Conservation (phyloP, 768 basidiomycete genomes). For the Auriculariales sp. region DNA sequence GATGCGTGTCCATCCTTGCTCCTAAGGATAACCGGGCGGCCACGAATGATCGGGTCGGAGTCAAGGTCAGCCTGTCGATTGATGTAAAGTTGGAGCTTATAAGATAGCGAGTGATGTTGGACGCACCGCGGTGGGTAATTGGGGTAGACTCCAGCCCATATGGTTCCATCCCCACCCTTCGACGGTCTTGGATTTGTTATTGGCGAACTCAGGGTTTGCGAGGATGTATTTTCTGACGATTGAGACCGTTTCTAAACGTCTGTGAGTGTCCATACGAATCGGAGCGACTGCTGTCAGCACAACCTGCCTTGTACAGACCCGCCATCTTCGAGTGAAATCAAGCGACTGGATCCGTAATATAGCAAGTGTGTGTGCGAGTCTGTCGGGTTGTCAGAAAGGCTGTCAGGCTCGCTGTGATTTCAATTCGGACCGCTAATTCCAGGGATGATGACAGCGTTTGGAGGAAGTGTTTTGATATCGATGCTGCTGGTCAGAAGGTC, state of each 20-base stretch:
- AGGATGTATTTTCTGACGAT: constrained; percentile 4
- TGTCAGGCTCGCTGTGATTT: too few species aligned
- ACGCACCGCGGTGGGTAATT: constrained; percentile 5
- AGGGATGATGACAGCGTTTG: too few species aligned
- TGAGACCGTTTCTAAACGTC: constrained; percentile 4
- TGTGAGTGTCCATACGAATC: too few species aligned
- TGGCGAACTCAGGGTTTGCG: constrained; percentile 1
- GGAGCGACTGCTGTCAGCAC: too few species aligned
- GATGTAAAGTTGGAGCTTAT: not conserved
- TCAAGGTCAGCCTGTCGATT: constrained; percentile 5
- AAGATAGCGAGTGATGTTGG: not conserved
- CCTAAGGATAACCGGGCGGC: constrained; percentile 4
- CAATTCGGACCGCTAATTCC: too few species aligned
- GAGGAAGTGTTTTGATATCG: too few species aligned
- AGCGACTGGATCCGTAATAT: too few species aligned
- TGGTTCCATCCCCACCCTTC: constrained; percentile 6
- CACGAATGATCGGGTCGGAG: constrained; percentile 2
- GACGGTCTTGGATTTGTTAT: constrained; percentile 3
- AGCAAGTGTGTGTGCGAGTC: too few species aligned
- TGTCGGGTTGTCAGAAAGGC: too few species aligned
- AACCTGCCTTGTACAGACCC: too few species aligned
- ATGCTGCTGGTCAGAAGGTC: too few species aligned
- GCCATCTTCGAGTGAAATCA: too few species aligned
- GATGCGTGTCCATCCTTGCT: constrained; percentile 6
- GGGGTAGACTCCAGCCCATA: not conserved